Evolutionary conservation across 202 grass and related monocot genomes (phyloP), one percentile per base, ranked within the genome.

Genomic region (Schoenoplectus triqueter): DNA sequence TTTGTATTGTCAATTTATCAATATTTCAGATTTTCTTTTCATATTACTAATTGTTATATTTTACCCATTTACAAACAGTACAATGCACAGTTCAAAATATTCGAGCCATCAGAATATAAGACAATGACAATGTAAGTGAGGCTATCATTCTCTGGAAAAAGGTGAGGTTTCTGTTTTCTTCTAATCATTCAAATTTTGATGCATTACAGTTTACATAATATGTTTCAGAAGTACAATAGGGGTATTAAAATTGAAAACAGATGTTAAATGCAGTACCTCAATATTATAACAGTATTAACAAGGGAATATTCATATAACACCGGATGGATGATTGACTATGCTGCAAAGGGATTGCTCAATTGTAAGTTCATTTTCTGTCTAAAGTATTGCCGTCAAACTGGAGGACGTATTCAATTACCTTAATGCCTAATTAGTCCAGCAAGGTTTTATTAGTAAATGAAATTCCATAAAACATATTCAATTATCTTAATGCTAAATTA

Each of bases 221-320:
- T 88, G 48, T 5, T 63, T 44, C 18, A 66, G 66, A 50, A 46
- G 11, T 42, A 18, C 4, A 80, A 62, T 62, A 31, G 14, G 0
- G 1, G 44, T 47, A 65, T 19, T 84, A 69, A 54, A 64, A 86
- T 82, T 91, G 64, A 91, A 66, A 63, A 31, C 41, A 79, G 64
- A 69, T 65, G 39, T 80, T 39, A 80, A 50, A 90, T 73, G 46
- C 89, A 98, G 95, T 95, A 98, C 80, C 92, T 91, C 81, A 98
- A 90, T 86, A 93, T 93, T 91, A 98, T 89, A 5, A 98, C 95
- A 78, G 91, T 98, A 39, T 88, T 98, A 91, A 98, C 95, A 92
- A 89, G 95, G 89, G 92, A 98, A 86, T 98, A 98, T 72, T 82
- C 95, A 85, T 90, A 92, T 90, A 71, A 87, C 91, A 55, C 92